Evolutionary conservation across 1,284 basidiomycete species (phyloP).

Genomic region (Sporisorium graminicola): DNA sequence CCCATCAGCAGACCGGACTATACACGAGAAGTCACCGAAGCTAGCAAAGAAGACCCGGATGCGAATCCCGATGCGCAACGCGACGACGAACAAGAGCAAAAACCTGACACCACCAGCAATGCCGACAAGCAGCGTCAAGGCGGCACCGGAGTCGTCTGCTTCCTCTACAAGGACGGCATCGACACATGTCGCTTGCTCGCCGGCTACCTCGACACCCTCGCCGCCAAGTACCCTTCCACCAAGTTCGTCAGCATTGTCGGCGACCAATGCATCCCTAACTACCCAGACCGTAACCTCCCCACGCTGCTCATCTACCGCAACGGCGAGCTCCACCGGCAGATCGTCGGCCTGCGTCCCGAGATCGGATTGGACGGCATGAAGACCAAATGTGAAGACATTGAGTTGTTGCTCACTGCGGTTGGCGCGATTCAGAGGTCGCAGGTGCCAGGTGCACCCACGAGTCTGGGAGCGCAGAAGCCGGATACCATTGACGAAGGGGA

Average conservation of each 20-base stretch:
- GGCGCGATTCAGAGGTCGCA: slow-evolving; percentile 59
- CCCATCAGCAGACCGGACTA: slow-evolving; percentile 94
- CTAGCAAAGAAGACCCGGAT: slow-evolving; percentile 78
- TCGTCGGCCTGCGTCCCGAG: slow-evolving; percentile 80
- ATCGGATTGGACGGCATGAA: slow-evolving; percentile 75
- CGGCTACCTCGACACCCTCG: slow-evolving; percentile 80
- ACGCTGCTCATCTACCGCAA: slow-evolving; percentile 92
- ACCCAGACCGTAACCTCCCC: slow-evolving; percentile 90
- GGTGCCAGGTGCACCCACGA: slow-evolving; percentile 47
- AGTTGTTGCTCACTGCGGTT: slow-evolving; percentile 63
- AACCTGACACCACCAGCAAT: slow-evolving; percentile 1
- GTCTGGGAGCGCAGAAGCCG: slow-evolving; percentile 24
- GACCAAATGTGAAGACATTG: slow-evolving; percentile 78
- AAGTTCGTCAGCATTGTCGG: slow-evolving; percentile 97
- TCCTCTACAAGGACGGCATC: slow-evolving; percentile 83
- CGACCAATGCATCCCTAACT: slow-evolving; percentile 91
- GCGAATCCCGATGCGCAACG: slow-evolving; percentile 10
- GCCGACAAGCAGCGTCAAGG: slow-evolving; percentile 72
- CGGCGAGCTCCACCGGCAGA: slow-evolving; percentile 87
- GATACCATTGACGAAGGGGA: slow-evolving; percentile 28
- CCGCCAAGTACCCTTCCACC: slow-evolving; percentile 84
- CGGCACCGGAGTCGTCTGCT: slow-evolving; percentile 84
- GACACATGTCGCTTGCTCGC: slow-evolving; percentile 79
- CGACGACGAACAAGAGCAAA: slow-evolving; percentile 75
- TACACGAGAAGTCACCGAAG: slow-evolving; percentile 92